A percentile compares a stretch with the other conserved stretches of the same genome.
Evolutionary conservation across 345 rosid genomes (phyloP).

Genomic region (Dimocarpus longan): DNA sequence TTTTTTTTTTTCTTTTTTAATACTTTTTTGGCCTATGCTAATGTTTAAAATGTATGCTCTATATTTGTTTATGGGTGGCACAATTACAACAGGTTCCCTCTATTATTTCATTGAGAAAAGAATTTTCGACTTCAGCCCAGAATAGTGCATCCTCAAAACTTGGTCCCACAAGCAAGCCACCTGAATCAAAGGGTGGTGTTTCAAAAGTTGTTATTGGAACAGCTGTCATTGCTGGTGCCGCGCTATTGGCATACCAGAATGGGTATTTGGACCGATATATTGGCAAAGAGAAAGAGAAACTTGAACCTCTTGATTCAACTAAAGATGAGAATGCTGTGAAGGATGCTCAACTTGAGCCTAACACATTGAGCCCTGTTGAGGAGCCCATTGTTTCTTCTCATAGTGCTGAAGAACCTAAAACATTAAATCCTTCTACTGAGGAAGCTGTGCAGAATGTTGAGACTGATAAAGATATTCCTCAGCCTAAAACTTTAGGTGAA

Average conservation of each 20-base stretch:
- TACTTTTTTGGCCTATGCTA: no score
- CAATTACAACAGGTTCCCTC: constrained; percentile 39
- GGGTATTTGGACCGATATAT: constrained; percentile 64
- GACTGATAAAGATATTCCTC: constrained; percentile 33
- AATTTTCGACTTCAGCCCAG: constrained; percentile 49
- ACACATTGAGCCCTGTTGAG: constrained; percentile 18
- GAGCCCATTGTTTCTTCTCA: constrained; percentile 35
- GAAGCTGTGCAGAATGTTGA: constrained; percentile 38
- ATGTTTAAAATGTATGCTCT: no score
- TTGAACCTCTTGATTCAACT: constrained; percentile 27
- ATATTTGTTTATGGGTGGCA: constrained; percentile 14
- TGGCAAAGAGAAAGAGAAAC: constrained; percentile 35
- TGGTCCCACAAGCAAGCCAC: constrained; percentile 46
- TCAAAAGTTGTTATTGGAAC: constrained; percentile 54
- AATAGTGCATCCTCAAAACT: constrained; percentile 45
- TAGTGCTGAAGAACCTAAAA: constrained; percentile 41
- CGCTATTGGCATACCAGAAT: constrained; percentile 50
- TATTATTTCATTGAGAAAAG: constrained; percentile 50
- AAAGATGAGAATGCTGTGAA: constrained; percentile 29
- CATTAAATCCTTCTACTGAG: constrained; percentile 27
- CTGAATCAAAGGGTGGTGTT: constrained; percentile 44
- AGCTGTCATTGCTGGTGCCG: constrained; percentile 48
- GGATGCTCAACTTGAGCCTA: constrained; percentile 30
- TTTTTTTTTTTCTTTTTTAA: no score
- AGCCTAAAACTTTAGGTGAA: constrained; percentile 35